phyloP scores from a whole-genome alignment of 768 basidiomycete species.

The Mycena rosella region DNA sequence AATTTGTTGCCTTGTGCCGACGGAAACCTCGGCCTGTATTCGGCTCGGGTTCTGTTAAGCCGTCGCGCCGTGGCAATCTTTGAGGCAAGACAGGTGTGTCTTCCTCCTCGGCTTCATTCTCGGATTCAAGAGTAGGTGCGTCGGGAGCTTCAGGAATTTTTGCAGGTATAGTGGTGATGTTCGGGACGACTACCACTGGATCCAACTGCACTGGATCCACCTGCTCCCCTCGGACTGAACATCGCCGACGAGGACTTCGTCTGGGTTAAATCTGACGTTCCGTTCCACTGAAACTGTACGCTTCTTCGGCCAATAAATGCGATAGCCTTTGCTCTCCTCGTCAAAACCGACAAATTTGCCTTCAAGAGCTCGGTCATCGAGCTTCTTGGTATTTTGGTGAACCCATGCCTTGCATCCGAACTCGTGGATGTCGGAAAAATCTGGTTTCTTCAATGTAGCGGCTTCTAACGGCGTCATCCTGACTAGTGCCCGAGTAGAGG shows the following conservation, averaged over 20 bases:
- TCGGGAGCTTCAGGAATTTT: too few relatives aligned
- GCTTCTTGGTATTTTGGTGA: not conserved
- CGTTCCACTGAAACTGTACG: not conserved
- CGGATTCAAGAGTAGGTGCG: too few relatives aligned
- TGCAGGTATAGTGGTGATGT: too few relatives aligned
- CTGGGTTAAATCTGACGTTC: not conserved
- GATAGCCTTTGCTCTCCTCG: not conserved
- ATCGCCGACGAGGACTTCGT: too few relatives aligned
- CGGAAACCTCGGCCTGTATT: not conserved
- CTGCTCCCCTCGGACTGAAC: too few relatives aligned
- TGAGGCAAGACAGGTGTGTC: too few relatives aligned
- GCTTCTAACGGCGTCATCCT: too few relatives aligned
- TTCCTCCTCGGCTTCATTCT: too few relatives aligned
- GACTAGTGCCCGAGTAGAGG: not conserved
- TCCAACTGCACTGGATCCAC: too few relatives aligned
- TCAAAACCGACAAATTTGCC: not conserved
- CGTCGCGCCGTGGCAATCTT: too few relatives aligned
- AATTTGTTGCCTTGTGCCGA: not conserved
- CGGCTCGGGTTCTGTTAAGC: not conserved
- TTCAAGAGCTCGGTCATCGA: not conserved
- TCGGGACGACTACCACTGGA: too few relatives aligned
- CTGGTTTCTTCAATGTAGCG: not conserved
- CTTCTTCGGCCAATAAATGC: slow-evolving; percentile 1
- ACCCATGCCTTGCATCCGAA: slow-evolving; percentile 2
- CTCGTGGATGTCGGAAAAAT: not conserved